These are phyloP conservation scores for Colletotrichum sp. DNA, from an alignment of 2,329 filamentous ascomycete genomes.

Conservation along the genomic window DNA sequence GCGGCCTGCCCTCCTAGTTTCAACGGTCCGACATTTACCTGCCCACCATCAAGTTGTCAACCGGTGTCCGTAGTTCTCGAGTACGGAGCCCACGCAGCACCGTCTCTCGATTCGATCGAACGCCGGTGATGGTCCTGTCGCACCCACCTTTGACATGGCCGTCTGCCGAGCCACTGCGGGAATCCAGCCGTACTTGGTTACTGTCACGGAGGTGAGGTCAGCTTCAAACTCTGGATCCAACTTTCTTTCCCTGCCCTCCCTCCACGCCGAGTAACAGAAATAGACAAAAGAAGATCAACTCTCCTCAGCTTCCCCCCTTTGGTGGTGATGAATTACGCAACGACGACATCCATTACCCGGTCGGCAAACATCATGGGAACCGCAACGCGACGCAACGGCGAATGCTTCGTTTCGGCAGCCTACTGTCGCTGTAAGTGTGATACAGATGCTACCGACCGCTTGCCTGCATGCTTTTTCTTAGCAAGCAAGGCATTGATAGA, in stretches of 20 bases:
- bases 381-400: not conserved
- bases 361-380: not conserved
- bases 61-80: not conserved
- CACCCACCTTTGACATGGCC: not conserved
- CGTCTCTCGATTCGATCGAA: not conserved
- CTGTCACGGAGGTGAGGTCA: not conserved
- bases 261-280: not conserved
- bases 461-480: not conserved
- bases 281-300: not conserved
- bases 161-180: not conserved
- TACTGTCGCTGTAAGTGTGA: not conserved
- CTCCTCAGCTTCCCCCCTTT: not conserved
- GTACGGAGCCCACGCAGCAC: not conserved
- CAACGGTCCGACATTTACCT: conserved; percentile 6
- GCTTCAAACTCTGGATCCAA: not conserved
- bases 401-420: not conserved
- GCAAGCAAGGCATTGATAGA: not conserved
- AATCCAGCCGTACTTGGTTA: not conserved
- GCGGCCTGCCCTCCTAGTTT: not conserved
- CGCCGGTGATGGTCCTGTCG: not conserved
- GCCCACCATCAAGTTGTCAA: not conserved
- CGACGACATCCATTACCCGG: not conserved
- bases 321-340: not conserved
- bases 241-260: not conserved
- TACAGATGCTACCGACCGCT: not conserved